Base-by-base conservation (phyloP, 768 basidiomycete species). In the Rhizopogon roseolus region DNA sequence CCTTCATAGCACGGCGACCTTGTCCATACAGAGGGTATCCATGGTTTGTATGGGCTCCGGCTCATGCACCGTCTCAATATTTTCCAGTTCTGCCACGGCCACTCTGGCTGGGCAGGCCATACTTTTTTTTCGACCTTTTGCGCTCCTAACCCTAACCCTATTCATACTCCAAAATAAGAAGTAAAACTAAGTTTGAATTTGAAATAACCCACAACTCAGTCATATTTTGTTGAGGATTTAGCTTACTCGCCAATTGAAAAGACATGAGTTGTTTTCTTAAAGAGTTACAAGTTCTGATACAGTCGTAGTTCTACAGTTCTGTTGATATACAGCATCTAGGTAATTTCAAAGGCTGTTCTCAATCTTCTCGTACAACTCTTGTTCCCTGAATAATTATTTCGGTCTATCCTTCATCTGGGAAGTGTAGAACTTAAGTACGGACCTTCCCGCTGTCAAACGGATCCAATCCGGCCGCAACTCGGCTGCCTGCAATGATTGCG, bases 61-160 rank as follows among this genome's bases (percentile, higher is more conserved):
- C 73, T 76, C 78, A 82, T 84, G 83, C 82, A 85, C 77, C 76
- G 81, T 83, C 82, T 74, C 58, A 84, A 84, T 84, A 84, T 85
- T 85, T 85, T 75, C 81, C 81, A 69, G 81, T 82, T 79, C 79
- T 73, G 72, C 78, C 76, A 73, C 64, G 77, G 81, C 81, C 82
- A 79, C 79, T 81, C 79, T 79, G 78, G 78, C 78, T 78, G 73
- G 71, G 76, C 66, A 69, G 77, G 77, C 76, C 70, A 45, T 22
- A 64, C 57, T 66, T 67, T 75, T 73, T 76, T 74, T 69, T 71
- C 60, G 61, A n/a, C 48, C 13, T 4, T 55, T 2, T 16, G 55
- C 0, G 2, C 7, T 45, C 22, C 71, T 78, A 78, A 78, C 76
- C 74, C 75, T 80, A 80, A 78, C 76, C 76, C 59, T 71, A 73